A percentile compares a stretch with the other conserved stretches of the same genome.
phyloP scores from a whole-genome alignment of 2,329 filamentous ascomycete species.

The Claviceps sp. region DNA sequence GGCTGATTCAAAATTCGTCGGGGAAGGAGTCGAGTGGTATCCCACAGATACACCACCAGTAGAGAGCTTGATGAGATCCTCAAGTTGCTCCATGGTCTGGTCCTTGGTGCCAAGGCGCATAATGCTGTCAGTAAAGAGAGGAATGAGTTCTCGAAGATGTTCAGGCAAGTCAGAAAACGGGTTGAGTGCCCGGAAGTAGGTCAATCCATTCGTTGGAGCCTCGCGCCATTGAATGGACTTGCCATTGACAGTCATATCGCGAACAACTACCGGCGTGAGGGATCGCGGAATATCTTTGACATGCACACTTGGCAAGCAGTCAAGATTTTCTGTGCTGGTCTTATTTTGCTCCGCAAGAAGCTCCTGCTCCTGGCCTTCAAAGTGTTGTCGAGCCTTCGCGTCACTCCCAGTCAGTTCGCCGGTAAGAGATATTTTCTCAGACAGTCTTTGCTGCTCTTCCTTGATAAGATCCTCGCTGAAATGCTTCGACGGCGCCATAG shows the following conservation, averaged over 20 bases:
- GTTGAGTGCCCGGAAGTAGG: conserved; percentile 88
- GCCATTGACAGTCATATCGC: conserved; percentile 51
- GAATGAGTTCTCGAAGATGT: conserved; percentile 71
- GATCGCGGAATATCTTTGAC: conserved; percentile 78
- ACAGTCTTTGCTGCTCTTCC: conserved; percentile 66
- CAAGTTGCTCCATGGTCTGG: conserved; percentile 84
- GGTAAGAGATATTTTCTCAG: conserved; percentile 57
- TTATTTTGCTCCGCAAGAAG: conserved; percentile 73
- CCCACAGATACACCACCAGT: conserved; percentile 81
- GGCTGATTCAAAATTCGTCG: conserved; percentile 54
- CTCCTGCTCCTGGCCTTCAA: conserved; percentile 67
- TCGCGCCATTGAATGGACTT: conserved; percentile 79
- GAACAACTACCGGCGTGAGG: conserved; percentile 46
- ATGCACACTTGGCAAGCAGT: conserved; percentile 75
- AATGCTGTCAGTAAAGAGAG: conserved; percentile 80
- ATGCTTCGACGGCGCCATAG: conserved; percentile 72
- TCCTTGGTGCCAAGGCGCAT: conserved; percentile 85
- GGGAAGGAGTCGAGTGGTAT: conserved; percentile 71
- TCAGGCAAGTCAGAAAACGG: conserved; percentile 66
- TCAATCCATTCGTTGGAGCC: conserved; percentile 86
- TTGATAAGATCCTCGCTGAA: conserved; percentile 61
- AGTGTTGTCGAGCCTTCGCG: conserved; percentile 54
- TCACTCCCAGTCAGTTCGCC: conserved; percentile 56
- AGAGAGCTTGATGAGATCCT: conserved; percentile 91
- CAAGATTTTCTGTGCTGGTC: conserved; percentile 70